Base-by-base conservation (phyloP, 768 basidiomycete genomes). In the Collybiopsis confluens region DNA sequence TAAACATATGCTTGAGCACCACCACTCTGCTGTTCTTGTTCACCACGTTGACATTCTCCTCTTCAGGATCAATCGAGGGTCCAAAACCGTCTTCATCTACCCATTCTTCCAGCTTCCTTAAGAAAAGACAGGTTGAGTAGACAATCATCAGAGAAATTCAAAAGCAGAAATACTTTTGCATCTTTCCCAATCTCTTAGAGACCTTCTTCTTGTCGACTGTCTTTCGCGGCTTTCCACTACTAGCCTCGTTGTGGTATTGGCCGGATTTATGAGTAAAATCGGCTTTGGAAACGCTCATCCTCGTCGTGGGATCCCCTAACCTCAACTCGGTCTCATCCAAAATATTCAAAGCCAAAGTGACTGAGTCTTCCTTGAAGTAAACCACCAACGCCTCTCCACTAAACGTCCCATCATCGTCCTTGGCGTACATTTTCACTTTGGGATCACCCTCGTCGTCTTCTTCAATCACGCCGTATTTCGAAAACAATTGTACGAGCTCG, bases 281-380 rank as follows among this genome's bases (percentile, higher is more conserved):
- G 28, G 91, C 92, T 58, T 81, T 82, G 54, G 82, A 70, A 24
- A 94, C 88, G 50, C 68, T 78, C 84, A 93, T 92, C 42, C 81
- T 70, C 13, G 86, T 83, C 6, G 77, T 77, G 6, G 87, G 69
- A 42, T 90, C 88, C 2, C 95, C 96, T 21, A 96, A 62, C 54
- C 92, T 75, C 56, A 99, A 72, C 66, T 97, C 94, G 1, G 91
- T 91, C 55, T 98, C 96, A 66, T 98, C 95, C 56, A 98, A 73
- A 50, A 98, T 74, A 59, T 77, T 88, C 57, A 90, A 64, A 8
- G 95, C 96, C 51, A 98, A 75, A 3, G 73, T 70, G 18, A 98
- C 97, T n/a, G 89, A 92, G 56, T 93, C 95, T 66, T 96, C 93
- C 68, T 97, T 97, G 78, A 98, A 96, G 69, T 90, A 99, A 30